Percentiles rank a stretch among this genome's conserved stretches.
Conservation (phyloP, 2,329 filamentous ascomycete genomes). For the Rutstroemia sp. region DNA sequence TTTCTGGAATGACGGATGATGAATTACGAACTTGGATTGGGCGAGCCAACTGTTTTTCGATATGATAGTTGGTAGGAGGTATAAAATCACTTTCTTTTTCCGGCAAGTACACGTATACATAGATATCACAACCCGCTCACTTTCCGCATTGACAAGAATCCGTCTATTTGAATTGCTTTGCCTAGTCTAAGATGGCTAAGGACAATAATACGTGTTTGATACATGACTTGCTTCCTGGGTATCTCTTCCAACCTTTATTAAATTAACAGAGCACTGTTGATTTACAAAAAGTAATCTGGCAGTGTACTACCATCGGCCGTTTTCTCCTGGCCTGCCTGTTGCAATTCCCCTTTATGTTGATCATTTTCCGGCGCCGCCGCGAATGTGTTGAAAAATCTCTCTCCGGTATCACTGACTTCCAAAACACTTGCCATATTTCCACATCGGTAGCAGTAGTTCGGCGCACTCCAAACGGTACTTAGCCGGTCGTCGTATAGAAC, state of each 20-base stretch:
- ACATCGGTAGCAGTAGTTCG: slow-evolving; percentile 77
- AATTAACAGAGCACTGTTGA: background rate
- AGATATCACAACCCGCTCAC: slow-evolving; percentile 3
- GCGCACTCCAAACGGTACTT: slow-evolving; percentile 96
- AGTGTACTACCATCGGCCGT: slow-evolving; percentile 53
- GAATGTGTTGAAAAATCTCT: slow-evolving; percentile 96
- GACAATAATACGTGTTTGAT: background rate
- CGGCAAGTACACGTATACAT: slow-evolving; percentile 3
- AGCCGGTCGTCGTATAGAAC: slow-evolving; percentile 91
- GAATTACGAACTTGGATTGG: slow-evolving; percentile 1
- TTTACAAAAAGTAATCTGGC: slow-evolving; percentile 56
- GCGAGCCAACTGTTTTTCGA: background rate
- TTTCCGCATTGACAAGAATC: background rate
- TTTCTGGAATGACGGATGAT: background rate
- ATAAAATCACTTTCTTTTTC: background rate
- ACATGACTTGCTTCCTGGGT: background rate
- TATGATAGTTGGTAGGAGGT: background rate
- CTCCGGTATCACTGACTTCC: slow-evolving; percentile 88
- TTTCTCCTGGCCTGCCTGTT: slow-evolving; percentile 70
- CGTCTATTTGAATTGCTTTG: too few species aligned
- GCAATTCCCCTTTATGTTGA: slow-evolving; percentile 78
- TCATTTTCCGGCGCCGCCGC: slow-evolving; percentile 96
- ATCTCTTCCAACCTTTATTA: slow-evolving; percentile 1
- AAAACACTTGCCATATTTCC: slow-evolving; percentile 96
- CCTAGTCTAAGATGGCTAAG: background rate